Percentiles rank a stretch among this genome's conserved stretches.
Conservation (phyloP, 371 early-diverging fungal species). For the Lichtheimia corymbifera region DNA sequence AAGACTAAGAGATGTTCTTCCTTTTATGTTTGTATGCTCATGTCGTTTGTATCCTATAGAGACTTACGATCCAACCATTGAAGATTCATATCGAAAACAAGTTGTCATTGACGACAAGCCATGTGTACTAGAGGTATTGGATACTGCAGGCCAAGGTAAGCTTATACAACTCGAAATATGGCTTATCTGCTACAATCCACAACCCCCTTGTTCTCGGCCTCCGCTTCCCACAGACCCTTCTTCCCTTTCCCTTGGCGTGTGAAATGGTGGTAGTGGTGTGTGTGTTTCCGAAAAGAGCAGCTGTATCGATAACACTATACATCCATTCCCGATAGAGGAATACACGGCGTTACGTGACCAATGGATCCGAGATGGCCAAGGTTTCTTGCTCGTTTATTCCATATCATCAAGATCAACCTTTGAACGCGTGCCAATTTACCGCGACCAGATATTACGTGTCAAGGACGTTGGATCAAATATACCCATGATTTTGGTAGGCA, state of each 20-base stretch:
- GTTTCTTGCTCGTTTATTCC: constrained; percentile 85
- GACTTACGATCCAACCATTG: constrained; percentile 97
- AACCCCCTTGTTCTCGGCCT: too few relatives aligned
- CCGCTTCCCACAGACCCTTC: too few relatives aligned
- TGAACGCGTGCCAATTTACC: constrained; percentile 78
- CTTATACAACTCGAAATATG: too few relatives aligned
- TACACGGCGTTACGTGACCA: constrained; percentile 57
- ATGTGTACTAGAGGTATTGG: constrained; percentile 91
- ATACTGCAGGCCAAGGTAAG: constrained; percentile 88
- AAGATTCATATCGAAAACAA: constrained; percentile 95
- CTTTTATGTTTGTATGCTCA: too few relatives aligned
- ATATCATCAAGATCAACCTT: constrained; percentile 83
- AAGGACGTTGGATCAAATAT: constrained; percentile 75
- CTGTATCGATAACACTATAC: background rate
- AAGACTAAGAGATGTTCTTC: constrained; percentile 10
- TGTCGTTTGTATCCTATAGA: constrained; percentile 21
- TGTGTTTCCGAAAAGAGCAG: constrained; percentile 41
- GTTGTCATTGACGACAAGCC: constrained; percentile 86
- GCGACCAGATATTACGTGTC: constrained; percentile 80
- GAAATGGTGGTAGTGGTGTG: constrained; percentile 89
- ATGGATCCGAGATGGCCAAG: constrained; percentile 76
- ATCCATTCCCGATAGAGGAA: constrained; percentile 73
- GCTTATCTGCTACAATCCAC: too few relatives aligned
- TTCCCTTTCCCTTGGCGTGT: constrained; percentile 51
- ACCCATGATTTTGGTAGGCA: constrained; percentile 89